Evolutionary conservation across 257 asterid genomes (phyloP).

Genomic region (Ligustrum vulgare): DNA sequence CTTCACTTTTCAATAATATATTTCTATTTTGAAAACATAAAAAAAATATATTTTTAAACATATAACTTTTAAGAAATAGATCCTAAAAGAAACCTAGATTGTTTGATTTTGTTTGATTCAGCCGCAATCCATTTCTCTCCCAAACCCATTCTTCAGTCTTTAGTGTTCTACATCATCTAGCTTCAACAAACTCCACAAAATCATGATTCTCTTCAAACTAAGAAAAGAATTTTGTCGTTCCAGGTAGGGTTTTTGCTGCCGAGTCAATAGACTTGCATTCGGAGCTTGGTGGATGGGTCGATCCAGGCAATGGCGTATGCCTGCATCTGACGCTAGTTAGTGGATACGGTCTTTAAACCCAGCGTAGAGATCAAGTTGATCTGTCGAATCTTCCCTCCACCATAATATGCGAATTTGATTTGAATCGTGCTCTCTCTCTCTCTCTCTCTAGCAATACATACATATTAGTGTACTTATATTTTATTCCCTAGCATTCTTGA

Average conservation of each 20-base stretch:
- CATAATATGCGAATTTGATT: slow-evolving; percentile 19
- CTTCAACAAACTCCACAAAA: no score
- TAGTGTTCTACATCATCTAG: no score
- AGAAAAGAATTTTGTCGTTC: slow-evolving; percentile 91
- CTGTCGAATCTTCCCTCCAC: slow-evolving; percentile 64
- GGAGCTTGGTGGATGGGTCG: slow-evolving; percentile 62
- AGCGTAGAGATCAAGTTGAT: slow-evolving; percentile 92
- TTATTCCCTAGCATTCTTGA: neutral
- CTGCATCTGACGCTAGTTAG: slow-evolving; percentile 58
- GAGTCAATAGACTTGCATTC: slow-evolving; percentile 58
- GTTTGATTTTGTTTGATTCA: no score
- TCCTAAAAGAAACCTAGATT: no score
- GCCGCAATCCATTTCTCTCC: no score
- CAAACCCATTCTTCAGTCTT: no score
- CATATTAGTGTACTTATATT: neutral
- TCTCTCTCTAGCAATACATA: slow-evolving; percentile 10
- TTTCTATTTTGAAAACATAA: no score
- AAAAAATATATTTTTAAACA: no score
- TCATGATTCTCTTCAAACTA: no score
- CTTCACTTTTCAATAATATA: no score
- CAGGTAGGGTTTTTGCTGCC: slow-evolving; percentile 85
- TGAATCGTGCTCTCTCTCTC: slow-evolving; percentile 15
- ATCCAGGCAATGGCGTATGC: slow-evolving; percentile 83
- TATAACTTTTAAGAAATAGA: no score
- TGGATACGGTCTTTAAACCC: slow-evolving; percentile 60